Percentiles rank a stretch among this genome's conserved stretches.
Evolutionary conservation across 108 stramenopile species (phyloP).

Genomic region (Pseudonitzschia pungens): DNA sequence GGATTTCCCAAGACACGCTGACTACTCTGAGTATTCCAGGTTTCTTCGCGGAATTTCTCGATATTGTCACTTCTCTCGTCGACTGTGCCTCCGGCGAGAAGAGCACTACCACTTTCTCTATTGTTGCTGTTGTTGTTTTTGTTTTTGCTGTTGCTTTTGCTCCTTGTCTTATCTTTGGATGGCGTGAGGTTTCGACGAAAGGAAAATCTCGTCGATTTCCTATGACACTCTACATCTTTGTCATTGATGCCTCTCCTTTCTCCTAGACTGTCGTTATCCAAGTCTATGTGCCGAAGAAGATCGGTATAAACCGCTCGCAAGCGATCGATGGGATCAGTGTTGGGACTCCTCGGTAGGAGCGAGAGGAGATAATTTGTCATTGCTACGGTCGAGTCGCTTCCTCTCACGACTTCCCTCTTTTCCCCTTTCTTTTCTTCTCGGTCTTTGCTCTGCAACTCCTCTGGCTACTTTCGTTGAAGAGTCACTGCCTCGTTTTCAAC

Average conservation of each 20-base stretch:
- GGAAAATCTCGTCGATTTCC: conserved; percentile 28
- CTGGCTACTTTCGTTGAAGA: background rate
- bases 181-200: conserved; percentile 34
- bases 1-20: background rate
- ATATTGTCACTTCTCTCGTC: background rate
- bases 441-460: background rate
- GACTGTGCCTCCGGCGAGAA: background rate
- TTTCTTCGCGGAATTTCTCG: background rate
- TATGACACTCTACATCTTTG: conserved; percentile 24
- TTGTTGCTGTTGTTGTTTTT: background rate
- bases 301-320: conserved; percentile 28
- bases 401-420: background rate
- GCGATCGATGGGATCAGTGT: conserved; percentile 8
- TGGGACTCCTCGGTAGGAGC: conserved; percentile 2
- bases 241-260: conserved; percentile 23
- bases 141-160: background rate
- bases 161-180: background rate
- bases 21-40: conserved; percentile 3
- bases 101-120: background rate
- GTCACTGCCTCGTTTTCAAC: background rate
- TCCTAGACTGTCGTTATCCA: conserved; percentile 28
- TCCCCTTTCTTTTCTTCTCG: background rate
- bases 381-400: background rate
- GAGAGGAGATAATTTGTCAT: background rate
- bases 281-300: conserved; percentile 35